Base-by-base conservation (phyloP, 179 eudicot genomes). In the Gypsophila paniculata region DNA sequence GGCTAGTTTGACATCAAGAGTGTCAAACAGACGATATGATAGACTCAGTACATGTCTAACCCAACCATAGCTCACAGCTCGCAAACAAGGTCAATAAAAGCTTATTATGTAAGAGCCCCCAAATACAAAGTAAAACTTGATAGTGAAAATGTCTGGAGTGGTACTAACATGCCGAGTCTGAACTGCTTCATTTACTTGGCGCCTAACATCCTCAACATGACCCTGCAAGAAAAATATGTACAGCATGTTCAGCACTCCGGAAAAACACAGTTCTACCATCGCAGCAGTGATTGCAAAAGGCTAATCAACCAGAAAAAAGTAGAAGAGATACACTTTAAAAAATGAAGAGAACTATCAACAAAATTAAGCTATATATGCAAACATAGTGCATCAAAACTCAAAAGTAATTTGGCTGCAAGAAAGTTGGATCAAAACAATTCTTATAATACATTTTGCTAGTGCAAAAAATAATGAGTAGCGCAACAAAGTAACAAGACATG, bases 111-210 rank as follows among this genome's bases (percentile, higher is more conserved):
- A 54, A 34, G 13, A 54, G 14, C 25, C 61, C 65, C 51, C 39
- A 4, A 14, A 25, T 38, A 3, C 52, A 51, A 55, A 55, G 17
- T 9, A 5, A 12, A 53, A 25, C 22, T 18, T 48, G 48, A 66
- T 49, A 34, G 69, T 42, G 59, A 42, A 70, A 58, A 18, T 19
- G 53, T 17, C 32, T 44, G 72, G 74, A 78, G 19, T 65, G 62
- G 73, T 72, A 86, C 98, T 86, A 17, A 93, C 98, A 84, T 93
- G 86, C 70, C 95, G 96, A 66, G 86, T 62, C 70, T 85, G 89
- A 79, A 89, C 86, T 52, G 93, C 91, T 89, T 93, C 98, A 70
- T 91, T 81, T 36, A 91, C 90, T 84, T 89, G 91, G 48, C 90
- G 88, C 78, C 86, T 87, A 74, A 87, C 90, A 57, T 87, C 89